Percentiles rank a stretch among this genome's conserved stretches.
phyloP scores from a whole-genome alignment of 805 yeast genomes.

The Yamadazyma olivae region DNA sequence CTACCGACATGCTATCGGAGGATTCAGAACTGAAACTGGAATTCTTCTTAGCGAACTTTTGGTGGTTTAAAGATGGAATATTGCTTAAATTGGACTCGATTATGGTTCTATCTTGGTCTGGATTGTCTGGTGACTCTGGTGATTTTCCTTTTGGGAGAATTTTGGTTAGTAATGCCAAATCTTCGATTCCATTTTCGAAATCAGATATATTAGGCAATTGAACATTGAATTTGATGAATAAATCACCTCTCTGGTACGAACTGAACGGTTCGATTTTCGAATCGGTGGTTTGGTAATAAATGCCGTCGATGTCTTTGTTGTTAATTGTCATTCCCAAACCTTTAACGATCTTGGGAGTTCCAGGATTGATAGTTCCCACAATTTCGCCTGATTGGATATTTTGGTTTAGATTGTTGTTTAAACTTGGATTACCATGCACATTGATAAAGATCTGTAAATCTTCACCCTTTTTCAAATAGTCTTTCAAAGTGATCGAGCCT shows the following conservation, averaged over 20 bases:
- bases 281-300: conserved; percentile 20
- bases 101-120: too few relatives aligned
- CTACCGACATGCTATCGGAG: background rate
- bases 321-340: conserved; percentile 64
- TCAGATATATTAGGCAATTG: conserved; percentile 28
- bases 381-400: conserved; percentile 35
- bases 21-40: conserved; percentile 2
- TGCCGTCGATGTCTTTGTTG: conserved; percentile 20
- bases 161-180: conserved; percentile 16
- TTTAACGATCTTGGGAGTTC: conserved; percentile 44
- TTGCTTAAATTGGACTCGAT: conserved; percentile 9
- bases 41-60: background rate
- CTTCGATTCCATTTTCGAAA: conserved; percentile 20
- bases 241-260: conserved; percentile 28
- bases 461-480: conserved; percentile 31
- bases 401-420: conserved; percentile 15
- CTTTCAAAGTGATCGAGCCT: conserved; percentile 40
- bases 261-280: conserved; percentile 7
- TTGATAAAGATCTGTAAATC: conserved; percentile 29
- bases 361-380: conserved; percentile 53
- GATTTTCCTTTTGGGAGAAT: conserved; percentile 20
- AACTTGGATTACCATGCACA: conserved; percentile 26
- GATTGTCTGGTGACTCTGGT: too few relatives aligned
- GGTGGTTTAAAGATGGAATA: conserved; percentile 1
- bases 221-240: conserved; percentile 39